Conservation (phyloP, 192 early-diverging fungal species). For the Diversispora epigaea region DNA sequence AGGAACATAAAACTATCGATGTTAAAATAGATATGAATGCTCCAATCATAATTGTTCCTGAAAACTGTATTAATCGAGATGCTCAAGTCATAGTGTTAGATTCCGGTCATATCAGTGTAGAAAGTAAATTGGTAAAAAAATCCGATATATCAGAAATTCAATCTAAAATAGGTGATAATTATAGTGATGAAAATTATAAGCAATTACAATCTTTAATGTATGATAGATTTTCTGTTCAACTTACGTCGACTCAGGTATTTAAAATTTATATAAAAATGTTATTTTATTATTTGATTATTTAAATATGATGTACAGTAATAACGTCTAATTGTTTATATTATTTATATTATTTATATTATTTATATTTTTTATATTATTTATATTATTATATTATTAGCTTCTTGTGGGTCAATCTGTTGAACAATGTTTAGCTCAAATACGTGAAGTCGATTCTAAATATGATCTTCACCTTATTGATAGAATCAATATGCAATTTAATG, state of each 20-base stretch:
- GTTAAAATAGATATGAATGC: conserved; percentile 95
- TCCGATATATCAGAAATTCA: conserved; percentile 67
- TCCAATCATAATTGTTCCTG: conserved; percentile 90
- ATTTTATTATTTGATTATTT: not conserved
- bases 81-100: conserved; percentile 82
- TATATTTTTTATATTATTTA: not conserved
- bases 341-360: conserved; percentile 24
- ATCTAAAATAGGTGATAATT: conserved; percentile 59
- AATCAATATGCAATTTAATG: conserved; percentile 77
- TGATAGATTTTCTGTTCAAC: conserved; percentile 81
- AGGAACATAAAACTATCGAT: conserved; percentile 87
- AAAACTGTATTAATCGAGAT: conserved; percentile 55
- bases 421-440: conserved; percentile 68
- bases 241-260: conserved; percentile 76
- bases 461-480: conserved; percentile 84
- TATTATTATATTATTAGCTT: conserved; percentile 41
- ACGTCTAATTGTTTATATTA: conserved; percentile 17
- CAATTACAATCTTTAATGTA: conserved; percentile 82
- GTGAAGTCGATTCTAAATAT: conserved; percentile 50
- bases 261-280: not conserved
- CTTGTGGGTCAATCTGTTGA: conserved; percentile 75
- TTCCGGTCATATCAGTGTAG: conserved; percentile 87
- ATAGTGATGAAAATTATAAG: conserved; percentile 65
- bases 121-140: conserved; percentile 77
- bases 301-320: not conserved